phyloP scores from a whole-genome alignment of 2,329 filamentous ascomycete genomes.

The Cordyceps tenuipes region DNA sequence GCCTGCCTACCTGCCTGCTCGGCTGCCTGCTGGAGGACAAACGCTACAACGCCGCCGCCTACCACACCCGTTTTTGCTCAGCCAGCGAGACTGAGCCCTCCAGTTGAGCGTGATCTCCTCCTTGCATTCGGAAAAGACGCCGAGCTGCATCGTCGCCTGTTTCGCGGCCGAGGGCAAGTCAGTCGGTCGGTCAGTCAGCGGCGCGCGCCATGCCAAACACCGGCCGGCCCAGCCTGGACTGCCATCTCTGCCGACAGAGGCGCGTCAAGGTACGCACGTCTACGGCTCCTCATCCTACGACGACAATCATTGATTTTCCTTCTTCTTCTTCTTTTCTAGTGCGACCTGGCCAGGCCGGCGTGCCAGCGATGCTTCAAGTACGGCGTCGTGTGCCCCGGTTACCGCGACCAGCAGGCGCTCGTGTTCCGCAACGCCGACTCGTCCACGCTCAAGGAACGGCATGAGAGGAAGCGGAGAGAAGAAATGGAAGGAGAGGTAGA shows the following conservation, averaged over 20 bases:
- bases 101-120: too few relatives aligned
- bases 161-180: too few relatives aligned
- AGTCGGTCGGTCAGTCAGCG: too few relatives aligned
- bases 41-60: too few relatives aligned
- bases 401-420: conserved; percentile 31
- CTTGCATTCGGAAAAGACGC: too few relatives aligned
- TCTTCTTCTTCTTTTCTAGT: conserved; percentile 19
- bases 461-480: conserved; percentile 21
- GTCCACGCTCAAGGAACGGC: neutral
- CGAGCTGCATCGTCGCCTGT: too few relatives aligned
- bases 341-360: conserved; percentile 30
- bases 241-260: conserved; percentile 31
- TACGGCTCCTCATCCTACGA: neutral
- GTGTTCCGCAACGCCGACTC: conserved; percentile 30
- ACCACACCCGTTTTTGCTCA: too few relatives aligned
- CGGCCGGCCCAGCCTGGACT: conserved; percentile 32
- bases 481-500: too few relatives aligned
- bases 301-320: neutral
- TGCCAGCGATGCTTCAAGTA: conserved; percentile 35
- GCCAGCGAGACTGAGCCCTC: too few relatives aligned
- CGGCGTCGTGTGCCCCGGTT: conserved; percentile 31
- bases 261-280: conserved; percentile 33
- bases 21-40: too few relatives aligned
- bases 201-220: conserved; percentile 31
- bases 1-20: too few relatives aligned